A percentile compares a stretch with the other conserved stretches of the same genome.
These are phyloP conservation scores for Tricholoma terreum DNA, from an alignment of 768 basidiomycete genomes.

Conservation along the genomic window DNA sequence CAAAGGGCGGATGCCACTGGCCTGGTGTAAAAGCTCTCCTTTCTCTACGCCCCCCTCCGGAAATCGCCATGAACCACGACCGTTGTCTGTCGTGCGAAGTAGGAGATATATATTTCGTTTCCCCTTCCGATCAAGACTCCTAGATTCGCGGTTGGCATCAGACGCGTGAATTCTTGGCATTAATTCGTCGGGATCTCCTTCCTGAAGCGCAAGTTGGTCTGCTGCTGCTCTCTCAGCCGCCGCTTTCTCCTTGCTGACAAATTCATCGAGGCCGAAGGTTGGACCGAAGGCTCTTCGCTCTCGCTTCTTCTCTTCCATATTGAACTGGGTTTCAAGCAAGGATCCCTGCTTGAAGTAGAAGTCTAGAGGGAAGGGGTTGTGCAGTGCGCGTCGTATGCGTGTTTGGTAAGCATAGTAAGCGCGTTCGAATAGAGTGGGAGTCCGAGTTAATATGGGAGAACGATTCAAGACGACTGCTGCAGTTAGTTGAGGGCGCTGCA, in stretches of 20 bases:
- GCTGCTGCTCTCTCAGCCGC: constrained; percentile 56
- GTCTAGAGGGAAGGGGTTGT: constrained; percentile 83
- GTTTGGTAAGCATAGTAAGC: constrained; percentile 84
- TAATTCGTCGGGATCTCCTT: constrained; percentile 61
- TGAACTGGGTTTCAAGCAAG: constrained; percentile 77
- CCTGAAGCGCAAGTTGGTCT: constrained; percentile 53
- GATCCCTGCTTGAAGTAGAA: constrained; percentile 96
- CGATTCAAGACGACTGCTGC: constrained; percentile 77
- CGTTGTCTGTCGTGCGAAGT: constrained; percentile 50
- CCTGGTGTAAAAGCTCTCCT: constrained; percentile 77
- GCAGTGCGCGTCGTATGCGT: constrained; percentile 78
- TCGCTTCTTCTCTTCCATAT: constrained; percentile 66
- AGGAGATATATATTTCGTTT: constrained; percentile 90
- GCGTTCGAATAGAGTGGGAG: constrained; percentile 69
- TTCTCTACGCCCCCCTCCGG: constrained; percentile 63
- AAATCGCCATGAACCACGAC: constrained; percentile 71
- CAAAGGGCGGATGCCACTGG: constrained; percentile 26
- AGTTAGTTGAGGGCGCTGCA: constrained; percentile 34
- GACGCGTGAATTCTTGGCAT: constrained; percentile 60
- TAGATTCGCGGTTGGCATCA: constrained; percentile 57
- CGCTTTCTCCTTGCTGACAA: constrained; percentile 39
- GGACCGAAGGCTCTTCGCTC: constrained; percentile 75
- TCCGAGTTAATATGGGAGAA: constrained; percentile 70
- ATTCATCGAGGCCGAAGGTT: constrained; percentile 48
- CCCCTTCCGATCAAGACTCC: constrained; percentile 77